Evolutionary conservation across 441 rosid species (phyloP).

Genomic region (Gossypium aridum): DNA sequence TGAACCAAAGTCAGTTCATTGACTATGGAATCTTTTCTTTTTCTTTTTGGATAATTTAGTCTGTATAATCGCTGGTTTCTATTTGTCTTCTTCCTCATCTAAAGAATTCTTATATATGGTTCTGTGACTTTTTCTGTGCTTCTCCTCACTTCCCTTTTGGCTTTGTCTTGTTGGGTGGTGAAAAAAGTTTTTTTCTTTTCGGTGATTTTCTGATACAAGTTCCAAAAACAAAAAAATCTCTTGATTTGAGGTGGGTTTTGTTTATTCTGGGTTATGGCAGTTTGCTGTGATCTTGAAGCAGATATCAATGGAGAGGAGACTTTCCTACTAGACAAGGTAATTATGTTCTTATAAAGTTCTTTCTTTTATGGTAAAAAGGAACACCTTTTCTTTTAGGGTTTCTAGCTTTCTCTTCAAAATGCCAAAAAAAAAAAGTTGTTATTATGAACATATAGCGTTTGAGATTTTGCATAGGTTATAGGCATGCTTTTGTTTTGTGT

Average conservation of each 20-base stretch:
- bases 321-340: conserved; percentile 71
- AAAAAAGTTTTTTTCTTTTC: background rate
- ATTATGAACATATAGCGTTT: background rate
- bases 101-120: conserved; percentile 17
- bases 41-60: background rate
- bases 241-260: conserved; percentile 31
- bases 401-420: background rate
- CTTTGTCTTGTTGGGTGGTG: conserved; percentile 19
- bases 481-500: background rate
- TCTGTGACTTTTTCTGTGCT: background rate
- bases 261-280: conserved; percentile 47
- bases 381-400: background rate
- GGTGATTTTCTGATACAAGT: conserved; percentile 10
- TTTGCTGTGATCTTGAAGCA: conserved; percentile 80
- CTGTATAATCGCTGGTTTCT: conserved; percentile 25
- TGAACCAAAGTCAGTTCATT: conserved; percentile 28
- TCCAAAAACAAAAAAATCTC: conserved; percentile 17
- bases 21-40: conserved; percentile 12
- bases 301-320: conserved; percentile 91
- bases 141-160: conserved; percentile 25
- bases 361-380: background rate
- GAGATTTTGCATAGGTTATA: background rate
- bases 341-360: background rate
- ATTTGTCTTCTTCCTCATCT: conserved; percentile 47
- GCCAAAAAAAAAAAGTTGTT: background rate